Evolutionary conservation across 331 rosid genomes (phyloP).

Genomic region (Prunus yedoensis): DNA sequence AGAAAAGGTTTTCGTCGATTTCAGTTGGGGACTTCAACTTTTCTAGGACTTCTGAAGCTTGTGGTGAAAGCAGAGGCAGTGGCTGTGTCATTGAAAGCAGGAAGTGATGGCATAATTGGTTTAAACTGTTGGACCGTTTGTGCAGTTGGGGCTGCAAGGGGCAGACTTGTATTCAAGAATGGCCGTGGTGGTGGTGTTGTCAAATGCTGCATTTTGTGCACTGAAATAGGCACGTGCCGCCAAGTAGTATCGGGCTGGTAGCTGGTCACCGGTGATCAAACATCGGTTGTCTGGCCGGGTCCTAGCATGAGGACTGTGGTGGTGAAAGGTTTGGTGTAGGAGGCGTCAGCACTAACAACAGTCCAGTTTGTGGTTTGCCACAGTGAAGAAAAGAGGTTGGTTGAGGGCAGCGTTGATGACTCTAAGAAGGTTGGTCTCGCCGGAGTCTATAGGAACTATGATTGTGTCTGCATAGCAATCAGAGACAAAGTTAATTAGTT

Average conservation of each 20-base stretch:
- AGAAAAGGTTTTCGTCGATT: slow-evolving; percentile 70
- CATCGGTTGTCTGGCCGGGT: slow-evolving; percentile 97
- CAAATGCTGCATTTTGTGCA: slow-evolving; percentile 70
- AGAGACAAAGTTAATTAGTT: not conserved
- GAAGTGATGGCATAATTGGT: slow-evolving; percentile 65
- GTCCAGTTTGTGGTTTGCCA: slow-evolving; percentile 79
- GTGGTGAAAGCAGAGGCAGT: slow-evolving; percentile 64
- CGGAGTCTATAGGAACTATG: slow-evolving; percentile 50
- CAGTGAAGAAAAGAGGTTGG: slow-evolving; percentile 66
- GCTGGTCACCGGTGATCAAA: slow-evolving; percentile 71
- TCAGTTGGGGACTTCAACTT: slow-evolving; percentile 60
- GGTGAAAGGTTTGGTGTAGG: slow-evolving; percentile 81
- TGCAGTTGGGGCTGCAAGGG: slow-evolving; percentile 42
- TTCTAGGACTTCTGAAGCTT: slow-evolving; percentile 54
- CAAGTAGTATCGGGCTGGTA: slow-evolving; percentile 60
- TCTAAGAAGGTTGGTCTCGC: slow-evolving; percentile 75
- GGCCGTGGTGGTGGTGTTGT: slow-evolving; percentile 90
- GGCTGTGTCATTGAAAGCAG: slow-evolving; percentile 79
- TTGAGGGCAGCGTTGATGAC: slow-evolving; percentile 75
- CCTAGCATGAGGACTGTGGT: slow-evolving; percentile 75
- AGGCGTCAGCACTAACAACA: slow-evolving; percentile 86
- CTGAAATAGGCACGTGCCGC: slow-evolving; percentile 80
- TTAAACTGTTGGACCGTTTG: slow-evolving; percentile 32
- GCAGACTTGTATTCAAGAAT: slow-evolving; percentile 67
- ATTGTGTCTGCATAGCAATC: slow-evolving; percentile 49